Base-by-base conservation (phyloP, 495 filamentous ascomycete genomes). In the Aspergillus heteromorphus region DNA sequence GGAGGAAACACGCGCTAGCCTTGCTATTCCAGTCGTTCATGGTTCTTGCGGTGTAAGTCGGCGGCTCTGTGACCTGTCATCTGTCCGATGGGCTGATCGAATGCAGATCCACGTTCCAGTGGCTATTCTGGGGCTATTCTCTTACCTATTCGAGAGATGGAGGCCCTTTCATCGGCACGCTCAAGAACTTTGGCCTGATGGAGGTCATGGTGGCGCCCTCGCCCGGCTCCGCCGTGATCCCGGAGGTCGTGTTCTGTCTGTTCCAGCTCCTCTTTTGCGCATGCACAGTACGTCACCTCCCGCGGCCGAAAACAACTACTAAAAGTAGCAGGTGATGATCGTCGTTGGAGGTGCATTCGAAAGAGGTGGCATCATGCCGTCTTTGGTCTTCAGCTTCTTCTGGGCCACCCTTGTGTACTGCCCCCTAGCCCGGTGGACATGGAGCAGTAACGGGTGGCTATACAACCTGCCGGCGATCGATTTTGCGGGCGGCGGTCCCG, bases 331-430 rank as follows among this genome's bases (percentile, higher is more conserved):
- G 72, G 72, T 81, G 43, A 73, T 74, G 72, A 73, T 76, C 23
- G 71, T 81, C 13, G 72, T 79, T 20, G 76, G 81, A 14, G 79
- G 78, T 19, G 70, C 77, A 16, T 79, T 82, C 48, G 80, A 83
- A 57, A 67, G 79, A 60, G 79, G 79, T 10, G 73, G 75, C 20
- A 79, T 83, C 60, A 36, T 82, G 2, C 79, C 80, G 1, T 78
- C 78, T 2, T 61, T 83, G 34, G 65, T 83, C 20, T 84, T 83
- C 58, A 71, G 71, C 56, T 83, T 84, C 66, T 70, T 65, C 53
- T 83, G 81, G 81, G 76, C 79, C 4, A 83, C 81, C 9, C 70
- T 83, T 47, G 79, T 83, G 38, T 83, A 84, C 64, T 80, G 77
- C 55, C 79, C 79, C 1, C 67, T 83, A 43, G 81, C 80, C 6